Conservation (phyloP, 2,329 filamentous ascomycete species). For the Verticillium nonalfalfae region DNA sequence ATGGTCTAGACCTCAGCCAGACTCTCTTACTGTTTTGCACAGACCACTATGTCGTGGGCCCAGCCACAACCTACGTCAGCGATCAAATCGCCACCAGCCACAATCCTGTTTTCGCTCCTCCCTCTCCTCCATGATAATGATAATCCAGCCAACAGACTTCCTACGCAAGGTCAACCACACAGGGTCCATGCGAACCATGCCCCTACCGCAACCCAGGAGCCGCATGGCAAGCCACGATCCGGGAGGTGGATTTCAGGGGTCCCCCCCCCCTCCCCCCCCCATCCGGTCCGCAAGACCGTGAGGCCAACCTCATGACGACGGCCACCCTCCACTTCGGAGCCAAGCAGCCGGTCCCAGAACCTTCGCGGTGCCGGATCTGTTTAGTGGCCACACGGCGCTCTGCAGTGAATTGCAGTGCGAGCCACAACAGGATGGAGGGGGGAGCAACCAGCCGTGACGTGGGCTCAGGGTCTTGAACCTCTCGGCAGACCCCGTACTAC, state of each 20-base stretch:
- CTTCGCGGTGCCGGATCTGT: not conserved
- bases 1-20: not conserved
- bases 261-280: not conserved
- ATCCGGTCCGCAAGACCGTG: not conserved
- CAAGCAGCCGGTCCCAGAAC: not conserved
- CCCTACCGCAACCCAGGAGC: not conserved
- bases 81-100: not conserved
- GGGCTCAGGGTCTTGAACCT: not conserved
- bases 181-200: not conserved
- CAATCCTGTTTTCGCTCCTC: not conserved
- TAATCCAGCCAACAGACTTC: not conserved
- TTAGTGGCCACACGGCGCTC: not conserved
- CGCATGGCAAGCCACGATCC: not conserved
- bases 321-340: not conserved
- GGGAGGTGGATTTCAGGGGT: not conserved
- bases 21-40: not conserved
- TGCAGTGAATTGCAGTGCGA: not conserved
- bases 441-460: not conserved
- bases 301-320: not conserved
- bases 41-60: not conserved
- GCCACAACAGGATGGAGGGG: not conserved
- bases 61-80: not conserved
- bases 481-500: not conserved
- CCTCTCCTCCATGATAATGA: not conserved
- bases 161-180: not conserved